Evolutionary conservation across 2,329 filamentous ascomycete genomes (phyloP), one percentile per base, ranked within the genome.

Genomic region (Neurospora sp.): DNA sequence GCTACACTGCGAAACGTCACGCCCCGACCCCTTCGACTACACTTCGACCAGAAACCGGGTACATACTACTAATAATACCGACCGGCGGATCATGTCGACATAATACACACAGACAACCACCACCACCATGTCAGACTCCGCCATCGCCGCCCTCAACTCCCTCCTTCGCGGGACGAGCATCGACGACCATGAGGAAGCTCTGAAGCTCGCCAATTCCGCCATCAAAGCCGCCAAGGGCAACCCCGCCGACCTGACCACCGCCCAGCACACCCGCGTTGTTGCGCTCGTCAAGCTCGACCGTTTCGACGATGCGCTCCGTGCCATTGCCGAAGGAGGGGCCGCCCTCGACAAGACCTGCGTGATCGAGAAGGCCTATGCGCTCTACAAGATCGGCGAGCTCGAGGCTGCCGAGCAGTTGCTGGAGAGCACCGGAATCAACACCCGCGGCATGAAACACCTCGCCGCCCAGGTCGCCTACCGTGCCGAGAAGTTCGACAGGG

Each of bases 261-360:
- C 90, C 68, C 89, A 90, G 43, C 89, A 90, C 78, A 90, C 89
- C 42, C 90, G 90, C 72, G 85, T 91, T 15, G 86, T 95, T 66
- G 91, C 92, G 28, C 85, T 96, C 23, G 84, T 96, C 69, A 93
- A 93, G 78, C 87, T 96, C 75, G 93, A 96, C 80, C 90, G 92
- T 71, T 96, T 91, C 79, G 87, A 91, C 70, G 92, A 96, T 79
- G 91, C 91, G 66, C 82, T 93, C 67, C 87, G 88, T 71, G 85
- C 88, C 69, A 85, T 95, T 71, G 86, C 89, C 71, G 87, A 89
- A 42, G 88, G 84, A 19, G 88, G 89, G 67, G 82, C 86, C 70
- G 83, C 81, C 73, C 81, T 94, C 70, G 87, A 89, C 77, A 82
- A 86, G 46, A 80, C 81, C 70, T 92, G 90, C 74, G 77, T 81